These are phyloP conservation scores for Leptographium galeiforme DNA, from an alignment of 2,329 filamentous ascomycete genomes.

Conservation along the genomic window DNA sequence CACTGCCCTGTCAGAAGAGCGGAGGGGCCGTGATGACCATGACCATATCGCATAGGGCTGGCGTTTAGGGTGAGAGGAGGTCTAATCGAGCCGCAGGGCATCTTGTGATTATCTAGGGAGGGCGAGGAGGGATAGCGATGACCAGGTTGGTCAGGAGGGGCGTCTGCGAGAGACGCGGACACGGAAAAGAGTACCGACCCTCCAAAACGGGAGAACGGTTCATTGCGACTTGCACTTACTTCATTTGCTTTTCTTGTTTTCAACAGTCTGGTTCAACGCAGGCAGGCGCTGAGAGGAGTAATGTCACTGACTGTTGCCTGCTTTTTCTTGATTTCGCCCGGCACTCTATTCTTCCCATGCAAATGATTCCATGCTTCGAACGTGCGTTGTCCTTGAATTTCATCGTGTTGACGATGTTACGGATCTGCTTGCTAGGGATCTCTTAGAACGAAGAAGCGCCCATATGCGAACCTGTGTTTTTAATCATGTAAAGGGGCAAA, in stretches of 20 bases:
- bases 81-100: not conserved
- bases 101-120: not conserved
- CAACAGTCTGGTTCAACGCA: not conserved
- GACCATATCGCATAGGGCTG: slow-evolving; percentile 4
- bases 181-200: not conserved
- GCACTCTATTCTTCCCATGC: not conserved
- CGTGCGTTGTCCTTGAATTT: not conserved
- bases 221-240: not conserved
- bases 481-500: too few species aligned
- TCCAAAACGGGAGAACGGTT: not conserved
- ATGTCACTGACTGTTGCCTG: too few species aligned
- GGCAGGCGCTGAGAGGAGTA: not conserved
- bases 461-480: too few species aligned
- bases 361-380: not conserved
- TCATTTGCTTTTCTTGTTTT: not conserved
- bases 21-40: not conserved
- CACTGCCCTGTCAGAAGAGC: not conserved
- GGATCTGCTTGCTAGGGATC: not conserved
- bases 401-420: not conserved
- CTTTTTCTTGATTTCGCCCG: not conserved
- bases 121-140: not conserved
- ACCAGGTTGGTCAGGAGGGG: not conserved
- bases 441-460: not conserved
- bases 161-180: not conserved
- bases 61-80: slow-evolving; percentile 1